Evolutionary conservation across 1,284 basidiomycete genomes (phyloP).

Genomic region (Naganishia albida): DNA sequence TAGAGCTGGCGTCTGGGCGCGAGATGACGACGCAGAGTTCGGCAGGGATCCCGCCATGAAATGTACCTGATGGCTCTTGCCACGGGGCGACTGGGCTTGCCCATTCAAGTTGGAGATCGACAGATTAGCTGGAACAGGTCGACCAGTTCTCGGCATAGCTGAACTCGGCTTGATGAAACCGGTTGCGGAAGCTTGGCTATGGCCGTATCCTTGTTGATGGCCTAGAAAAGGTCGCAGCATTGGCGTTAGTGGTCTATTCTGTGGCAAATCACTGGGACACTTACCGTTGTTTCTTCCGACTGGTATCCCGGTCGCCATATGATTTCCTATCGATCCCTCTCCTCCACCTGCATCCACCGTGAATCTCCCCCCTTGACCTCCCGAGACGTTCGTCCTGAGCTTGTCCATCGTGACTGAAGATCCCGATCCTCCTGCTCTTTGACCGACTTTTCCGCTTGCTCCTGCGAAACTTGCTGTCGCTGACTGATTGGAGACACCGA

Average conservation of each 20-base stretch:
- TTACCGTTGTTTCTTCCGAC: neutral
- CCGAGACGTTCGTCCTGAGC: slow-evolving; percentile 17
- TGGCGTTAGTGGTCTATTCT: neutral
- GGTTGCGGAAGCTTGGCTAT: neutral
- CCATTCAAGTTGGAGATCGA: neutral
- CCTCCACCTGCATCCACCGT: slow-evolving; percentile 22
- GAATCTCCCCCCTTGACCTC: slow-evolving; percentile 24
- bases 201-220: slow-evolving; percentile 5
- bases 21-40: slow-evolving; percentile 21
- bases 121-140: slow-evolving; percentile 1
- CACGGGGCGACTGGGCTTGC: slow-evolving; percentile 13
- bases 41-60: slow-evolving; percentile 16
- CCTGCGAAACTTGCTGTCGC: neutral
- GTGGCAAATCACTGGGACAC: neutral
- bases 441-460: neutral
- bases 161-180: slow-evolving; percentile 12
- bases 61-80: slow-evolving; percentile 13
- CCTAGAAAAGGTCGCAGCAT: neutral
- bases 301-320: neutral
- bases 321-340: neutral
- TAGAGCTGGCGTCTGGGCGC: slow-evolving; percentile 16
- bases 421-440: slow-evolving; percentile 3
- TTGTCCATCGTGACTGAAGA: slow-evolving; percentile 15
- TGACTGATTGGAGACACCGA: slow-evolving; percentile 1
- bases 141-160: neutral